Percentiles rank a stretch among this genome's conserved stretches.
phyloP scores from a whole-genome alignment of 352 stramenopile species.

The Phytophthora citrophthora region DNA sequence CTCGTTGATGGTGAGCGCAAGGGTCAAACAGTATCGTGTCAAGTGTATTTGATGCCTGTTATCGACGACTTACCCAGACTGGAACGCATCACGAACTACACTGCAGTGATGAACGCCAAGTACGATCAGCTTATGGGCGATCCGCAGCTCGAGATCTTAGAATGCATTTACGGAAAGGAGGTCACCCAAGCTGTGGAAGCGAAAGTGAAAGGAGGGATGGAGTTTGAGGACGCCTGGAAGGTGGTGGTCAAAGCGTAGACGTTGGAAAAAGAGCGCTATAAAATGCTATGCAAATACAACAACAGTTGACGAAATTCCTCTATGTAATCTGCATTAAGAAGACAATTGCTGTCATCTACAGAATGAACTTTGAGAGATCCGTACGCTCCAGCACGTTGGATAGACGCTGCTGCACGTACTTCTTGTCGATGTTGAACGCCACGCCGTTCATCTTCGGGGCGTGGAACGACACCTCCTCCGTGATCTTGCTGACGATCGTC shows the following conservation, averaged over 20 bases:
- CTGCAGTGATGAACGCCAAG: slow-evolving; percentile 35
- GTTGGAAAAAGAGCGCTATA: background rate
- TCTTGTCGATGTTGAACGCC: slow-evolving; percentile 91
- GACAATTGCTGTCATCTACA: slow-evolving; percentile 63
- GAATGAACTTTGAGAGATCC: slow-evolving; percentile 98
- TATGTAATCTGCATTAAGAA: slow-evolving; percentile 13
- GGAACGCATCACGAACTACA: slow-evolving; percentile 47
- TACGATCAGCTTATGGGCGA: slow-evolving; percentile 45
- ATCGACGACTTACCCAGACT: slow-evolving; percentile 45
- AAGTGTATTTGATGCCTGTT: slow-evolving; percentile 52
- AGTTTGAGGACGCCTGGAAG: slow-evolving; percentile 50
- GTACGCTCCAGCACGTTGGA: slow-evolving; percentile 94
- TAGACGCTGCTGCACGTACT: slow-evolving; percentile 93
- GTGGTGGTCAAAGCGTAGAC: slow-evolving; percentile 17
- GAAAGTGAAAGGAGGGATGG: slow-evolving; percentile 37
- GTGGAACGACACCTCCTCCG: slow-evolving; percentile 98
- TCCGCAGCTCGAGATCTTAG: slow-evolving; percentile 53
- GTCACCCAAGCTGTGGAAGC: slow-evolving; percentile 35
- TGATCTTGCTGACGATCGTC: slow-evolving; percentile 97
- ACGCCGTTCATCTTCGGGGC: slow-evolving; percentile 90
- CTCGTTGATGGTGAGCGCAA: slow-evolving; percentile 33
- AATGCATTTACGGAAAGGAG: slow-evolving; percentile 57
- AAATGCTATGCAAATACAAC: background rate
- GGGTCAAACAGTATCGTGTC: slow-evolving; percentile 28
- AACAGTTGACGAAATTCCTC: slow-evolving; percentile 5